These are phyloP conservation scores for Heliamphora exappendiculata DNA, from an alignment of 148 eudicot genomes.

Conservation along the genomic window DNA sequence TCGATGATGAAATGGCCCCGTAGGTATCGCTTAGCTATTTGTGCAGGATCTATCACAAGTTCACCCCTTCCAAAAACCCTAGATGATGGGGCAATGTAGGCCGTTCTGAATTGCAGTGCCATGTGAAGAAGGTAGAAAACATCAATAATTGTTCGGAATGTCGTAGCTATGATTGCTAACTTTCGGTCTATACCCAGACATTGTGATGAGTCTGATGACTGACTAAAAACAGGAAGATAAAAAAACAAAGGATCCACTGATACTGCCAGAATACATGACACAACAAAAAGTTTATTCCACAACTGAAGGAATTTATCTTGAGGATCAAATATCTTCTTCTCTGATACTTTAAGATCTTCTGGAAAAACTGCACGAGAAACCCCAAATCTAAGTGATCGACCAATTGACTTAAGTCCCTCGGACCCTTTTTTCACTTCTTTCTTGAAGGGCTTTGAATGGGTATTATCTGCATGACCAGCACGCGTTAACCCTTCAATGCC, in stretches of 20 bases:
- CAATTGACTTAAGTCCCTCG: slow-evolving; percentile 71
- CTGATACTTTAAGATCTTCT: slow-evolving; percentile 88
- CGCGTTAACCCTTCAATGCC: slow-evolving; percentile 48
- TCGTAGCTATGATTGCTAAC: slow-evolving; percentile 66
- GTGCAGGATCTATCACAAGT: slow-evolving; percentile 82
- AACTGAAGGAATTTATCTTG: slow-evolving; percentile 81
- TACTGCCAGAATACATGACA: slow-evolving; percentile 83
- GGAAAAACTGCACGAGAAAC: slow-evolving; percentile 88
- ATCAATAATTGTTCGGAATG: slow-evolving; percentile 71
- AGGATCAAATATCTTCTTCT: slow-evolving; percentile 83
- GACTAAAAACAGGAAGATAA: slow-evolving; percentile 71
- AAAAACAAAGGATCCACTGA: slow-evolving; percentile 90
- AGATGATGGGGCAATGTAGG: slow-evolving; percentile 97
- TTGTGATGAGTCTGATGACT: slow-evolving; percentile 23
- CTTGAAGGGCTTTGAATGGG: slow-evolving; percentile 51
- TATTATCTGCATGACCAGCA: slow-evolving; percentile 22
- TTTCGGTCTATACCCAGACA: slow-evolving; percentile 69
- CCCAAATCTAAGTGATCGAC: slow-evolving; percentile 74
- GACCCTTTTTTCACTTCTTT: slow-evolving; percentile 63
- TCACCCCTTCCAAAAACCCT: slow-evolving; percentile 98
- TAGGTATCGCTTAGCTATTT: slow-evolving; percentile 83
- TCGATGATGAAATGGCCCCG: slow-evolving; percentile 70
- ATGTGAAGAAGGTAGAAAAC: slow-evolving; percentile 83
- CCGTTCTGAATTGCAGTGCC: slow-evolving; percentile 88
- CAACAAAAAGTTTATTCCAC: slow-evolving; percentile 78